A percentile compares a stretch with the other conserved stretches of the same genome.
phyloP scores from a whole-genome alignment of 2,329 filamentous ascomycete genomes.

The Periconia macrospinosa region DNA sequence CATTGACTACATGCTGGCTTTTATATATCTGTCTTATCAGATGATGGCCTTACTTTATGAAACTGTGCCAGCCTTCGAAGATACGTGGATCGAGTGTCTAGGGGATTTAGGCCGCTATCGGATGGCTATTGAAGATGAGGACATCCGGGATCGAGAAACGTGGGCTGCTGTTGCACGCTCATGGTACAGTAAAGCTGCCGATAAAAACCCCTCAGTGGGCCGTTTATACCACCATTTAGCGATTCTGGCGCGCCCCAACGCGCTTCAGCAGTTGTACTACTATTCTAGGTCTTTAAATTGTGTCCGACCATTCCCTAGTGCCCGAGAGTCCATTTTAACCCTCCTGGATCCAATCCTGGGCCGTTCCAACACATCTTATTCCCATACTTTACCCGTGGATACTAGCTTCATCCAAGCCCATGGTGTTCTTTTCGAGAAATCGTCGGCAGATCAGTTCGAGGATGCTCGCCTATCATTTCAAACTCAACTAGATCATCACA shows the following conservation, averaged over 20 bases:
- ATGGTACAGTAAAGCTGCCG: constrained; percentile 84
- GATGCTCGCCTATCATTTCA: constrained; percentile 55
- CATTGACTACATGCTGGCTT: constrained; percentile 86
- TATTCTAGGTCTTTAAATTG: constrained; percentile 74
- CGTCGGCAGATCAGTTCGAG: constrained; percentile 52
- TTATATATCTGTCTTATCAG: constrained; percentile 85
- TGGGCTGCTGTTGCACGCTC: constrained; percentile 80
- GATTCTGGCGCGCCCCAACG: constrained; percentile 71
- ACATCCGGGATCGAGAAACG: constrained; percentile 71
- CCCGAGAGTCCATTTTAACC: constrained; percentile 70
- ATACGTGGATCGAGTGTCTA: constrained; percentile 92
- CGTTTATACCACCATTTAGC: constrained; percentile 87
- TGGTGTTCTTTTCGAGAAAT: constrained; percentile 63
- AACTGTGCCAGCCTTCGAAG: constrained; percentile 77
- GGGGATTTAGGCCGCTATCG: constrained; percentile 83
- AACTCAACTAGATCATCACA: constrained; percentile 58
- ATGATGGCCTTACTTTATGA: constrained; percentile 89
- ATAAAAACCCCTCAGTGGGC: constrained; percentile 73
- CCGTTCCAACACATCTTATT: constrained; percentile 26
- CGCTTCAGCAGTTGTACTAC: constrained; percentile 70
- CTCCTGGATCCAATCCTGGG: constrained; percentile 61
- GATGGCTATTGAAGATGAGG: constrained; percentile 89
- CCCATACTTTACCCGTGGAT: constrained; percentile 53
- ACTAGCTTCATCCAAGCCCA: constrained; percentile 65
- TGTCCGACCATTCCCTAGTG: constrained; percentile 66